A percentile compares a stretch with the other conserved stretches of the same genome.
Conservation (phyloP, 805 yeast species). For the Yarrowia alimentaria region DNA sequence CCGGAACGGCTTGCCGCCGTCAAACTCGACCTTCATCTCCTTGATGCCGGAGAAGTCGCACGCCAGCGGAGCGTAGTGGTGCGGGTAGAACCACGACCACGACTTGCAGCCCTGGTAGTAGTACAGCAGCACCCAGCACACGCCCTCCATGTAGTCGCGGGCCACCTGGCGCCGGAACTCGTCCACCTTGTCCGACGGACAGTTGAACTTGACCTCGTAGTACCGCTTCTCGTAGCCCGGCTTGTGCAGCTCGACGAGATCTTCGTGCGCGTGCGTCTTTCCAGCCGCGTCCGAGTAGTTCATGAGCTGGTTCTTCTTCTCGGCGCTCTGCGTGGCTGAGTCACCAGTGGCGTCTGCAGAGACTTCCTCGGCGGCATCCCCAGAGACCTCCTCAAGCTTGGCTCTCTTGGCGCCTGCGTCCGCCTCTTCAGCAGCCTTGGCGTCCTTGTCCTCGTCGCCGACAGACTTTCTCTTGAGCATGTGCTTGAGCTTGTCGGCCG, state of each 20-base stretch:
- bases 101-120: conserved; percentile 98
- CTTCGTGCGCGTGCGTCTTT: conserved; percentile 31
- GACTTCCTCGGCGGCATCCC: neutral
- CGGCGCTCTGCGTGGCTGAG: neutral
- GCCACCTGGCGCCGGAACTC: conserved; percentile 57
- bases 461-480: conserved; percentile 30
- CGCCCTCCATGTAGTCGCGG: conserved; percentile 81
- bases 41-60: conserved; percentile 66
- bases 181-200: conserved; percentile 48
- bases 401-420: conserved; percentile 37
- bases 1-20: conserved; percentile 71
- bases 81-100: conserved; percentile 98
- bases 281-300: neutral
- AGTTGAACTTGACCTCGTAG: conserved; percentile 70
- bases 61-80: conserved; percentile 97
- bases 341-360: neutral
- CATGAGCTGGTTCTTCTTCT: too few relatives aligned
- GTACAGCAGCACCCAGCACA: conserved; percentile 92
- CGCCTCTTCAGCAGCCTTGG: conserved; percentile 22
- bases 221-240: conserved; percentile 85
- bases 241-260: conserved; percentile 68
- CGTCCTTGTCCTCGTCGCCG: conserved; percentile 29
- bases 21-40: conserved; percentile 51
- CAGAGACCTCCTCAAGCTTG: conserved; percentile 30
- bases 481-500: conserved; percentile 59